These are phyloP conservation scores for Alternaria solani DNA, from an alignment of 2,329 filamentous ascomycete species.

Conservation along the genomic window DNA sequence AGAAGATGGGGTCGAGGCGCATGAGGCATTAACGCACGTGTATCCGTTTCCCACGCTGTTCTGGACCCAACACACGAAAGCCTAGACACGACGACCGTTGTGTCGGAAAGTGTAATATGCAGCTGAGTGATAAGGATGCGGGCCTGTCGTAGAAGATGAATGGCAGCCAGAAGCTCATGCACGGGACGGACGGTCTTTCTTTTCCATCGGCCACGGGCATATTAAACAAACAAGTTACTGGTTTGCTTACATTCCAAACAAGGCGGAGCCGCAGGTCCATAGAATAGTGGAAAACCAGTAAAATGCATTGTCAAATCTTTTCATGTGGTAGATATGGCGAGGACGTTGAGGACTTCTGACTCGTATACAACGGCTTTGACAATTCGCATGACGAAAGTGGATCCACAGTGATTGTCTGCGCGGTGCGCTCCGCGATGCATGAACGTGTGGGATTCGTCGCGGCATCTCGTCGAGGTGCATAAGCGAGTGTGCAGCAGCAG, in stretches of 20 bases:
- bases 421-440: constrained; percentile 18
- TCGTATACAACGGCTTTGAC: background rate
- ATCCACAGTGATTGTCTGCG: constrained; percentile 1
- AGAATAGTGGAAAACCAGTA: background rate
- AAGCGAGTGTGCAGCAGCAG: constrained; percentile 12
- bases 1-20: background rate
- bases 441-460: constrained; percentile 14
- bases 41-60: background rate
- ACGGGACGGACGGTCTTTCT: background rate
- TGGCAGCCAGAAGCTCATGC: background rate
- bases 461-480: constrained; percentile 12
- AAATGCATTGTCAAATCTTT: background rate
- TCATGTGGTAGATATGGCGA: too few relatives aligned
- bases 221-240: background rate
- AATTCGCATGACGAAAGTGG: constrained; percentile 2
- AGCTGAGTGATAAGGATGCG: background rate
- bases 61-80: background rate
- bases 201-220: background rate
- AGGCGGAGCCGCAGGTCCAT: background rate
- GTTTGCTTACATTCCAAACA: background rate
- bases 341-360: background rate
- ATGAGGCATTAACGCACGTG: background rate
- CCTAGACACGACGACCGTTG: background rate
- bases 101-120: background rate
- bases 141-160: background rate